Evolutionary conservation across 345 rosid species (phyloP).

Genomic region (Eucalyptus polyanthemos): DNA sequence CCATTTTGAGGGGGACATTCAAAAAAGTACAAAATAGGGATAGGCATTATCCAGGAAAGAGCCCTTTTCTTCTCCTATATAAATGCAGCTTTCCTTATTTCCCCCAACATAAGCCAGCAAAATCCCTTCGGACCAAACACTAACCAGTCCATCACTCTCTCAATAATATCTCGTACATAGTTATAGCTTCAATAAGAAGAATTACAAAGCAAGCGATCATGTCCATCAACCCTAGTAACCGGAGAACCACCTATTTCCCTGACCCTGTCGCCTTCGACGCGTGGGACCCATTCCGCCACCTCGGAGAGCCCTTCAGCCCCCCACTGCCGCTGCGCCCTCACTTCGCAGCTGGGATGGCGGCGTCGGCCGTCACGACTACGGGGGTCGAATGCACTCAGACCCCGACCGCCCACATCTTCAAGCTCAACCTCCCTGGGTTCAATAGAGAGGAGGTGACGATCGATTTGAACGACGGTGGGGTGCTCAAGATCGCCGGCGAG

Average conservation of each 20-base stretch:
- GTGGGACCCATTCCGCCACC: not conserved
- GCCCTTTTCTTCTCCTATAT: not conserved
- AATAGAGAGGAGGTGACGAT: conserved; percentile 21
- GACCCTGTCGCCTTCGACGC: not conserved
- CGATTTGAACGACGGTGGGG: conserved; percentile 11
- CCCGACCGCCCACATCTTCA: conserved; percentile 8
- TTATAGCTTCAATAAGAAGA: not conserved
- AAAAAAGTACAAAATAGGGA: not conserved
- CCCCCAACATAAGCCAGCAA: not conserved
- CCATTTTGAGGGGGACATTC: not conserved
- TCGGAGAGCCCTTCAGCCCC: not conserved
- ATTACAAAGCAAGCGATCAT: not conserved
- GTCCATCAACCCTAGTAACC: not conserved
- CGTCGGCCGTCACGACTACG: not conserved
- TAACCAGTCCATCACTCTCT: not conserved
- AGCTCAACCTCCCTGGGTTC: conserved; percentile 12
- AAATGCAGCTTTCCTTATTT: not conserved
- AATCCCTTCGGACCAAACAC: not conserved
- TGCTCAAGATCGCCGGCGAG: conserved; percentile 18
- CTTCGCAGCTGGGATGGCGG: not conserved
- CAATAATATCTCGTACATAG: not conserved
- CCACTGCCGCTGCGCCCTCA: not conserved
- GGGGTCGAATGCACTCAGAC: conserved; percentile 22
- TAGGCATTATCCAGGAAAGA: not conserved
- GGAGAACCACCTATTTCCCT: not conserved